These are phyloP conservation scores for Fusarium dimerum DNA, from an alignment of 2,329 filamentous ascomycete genomes.

Conservation along the genomic window DNA sequence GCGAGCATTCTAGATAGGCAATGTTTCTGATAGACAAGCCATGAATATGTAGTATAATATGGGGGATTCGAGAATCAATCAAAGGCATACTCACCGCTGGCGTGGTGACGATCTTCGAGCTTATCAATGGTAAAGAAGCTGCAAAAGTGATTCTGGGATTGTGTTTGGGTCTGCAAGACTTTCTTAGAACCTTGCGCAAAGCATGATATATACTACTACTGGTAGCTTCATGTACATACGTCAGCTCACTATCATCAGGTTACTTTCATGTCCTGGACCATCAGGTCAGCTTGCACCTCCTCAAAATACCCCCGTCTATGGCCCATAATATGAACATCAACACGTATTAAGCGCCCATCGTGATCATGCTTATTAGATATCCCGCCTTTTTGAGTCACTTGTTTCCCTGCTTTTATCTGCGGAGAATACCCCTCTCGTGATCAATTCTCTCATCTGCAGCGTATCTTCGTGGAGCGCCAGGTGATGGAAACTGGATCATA, in stretches of 20 bases:
- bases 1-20: slow-evolving; percentile 2
- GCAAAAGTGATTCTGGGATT: no score
- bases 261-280: background rate
- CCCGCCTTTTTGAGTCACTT: slow-evolving; percentile 23
- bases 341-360: slow-evolving; percentile 3
- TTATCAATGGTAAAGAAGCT: no score
- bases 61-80: slow-evolving; percentile 8
- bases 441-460: slow-evolving; percentile 14
- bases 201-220: no score
- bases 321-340: slow-evolving; percentile 1
- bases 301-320: background rate
- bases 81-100: background rate
- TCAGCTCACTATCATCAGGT: no score
- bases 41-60: slow-evolving; percentile 10
- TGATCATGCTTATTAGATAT: slow-evolving; percentile 3
- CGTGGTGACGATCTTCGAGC: no score
- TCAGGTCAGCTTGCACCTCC: background rate
- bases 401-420: slow-evolving; percentile 15
- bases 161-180: no score
- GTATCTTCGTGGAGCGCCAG: background rate
- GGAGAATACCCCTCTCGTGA: slow-evolving; percentile 22
- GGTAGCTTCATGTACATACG: no score
- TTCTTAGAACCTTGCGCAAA: no score
- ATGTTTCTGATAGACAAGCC: slow-evolving; percentile 16
- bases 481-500: background rate